Evolutionary conservation across 192 early-diverging fungal species (phyloP).

Genomic region (Gryganskiella cystojenkinii): DNA sequence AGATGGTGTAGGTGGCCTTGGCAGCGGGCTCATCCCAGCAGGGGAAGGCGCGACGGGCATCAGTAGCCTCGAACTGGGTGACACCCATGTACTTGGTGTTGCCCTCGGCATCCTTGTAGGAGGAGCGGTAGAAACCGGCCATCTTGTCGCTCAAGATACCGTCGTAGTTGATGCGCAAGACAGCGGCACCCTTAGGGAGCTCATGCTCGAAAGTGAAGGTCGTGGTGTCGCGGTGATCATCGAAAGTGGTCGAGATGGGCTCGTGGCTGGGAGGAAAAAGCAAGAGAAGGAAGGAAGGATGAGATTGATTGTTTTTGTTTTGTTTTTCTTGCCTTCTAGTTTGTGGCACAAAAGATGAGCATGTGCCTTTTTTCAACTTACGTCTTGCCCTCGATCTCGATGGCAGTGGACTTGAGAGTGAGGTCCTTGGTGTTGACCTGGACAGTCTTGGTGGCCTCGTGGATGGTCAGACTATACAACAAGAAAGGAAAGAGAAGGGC

Average conservation of each 20-base stretch:
- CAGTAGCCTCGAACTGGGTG: slow-evolving; percentile 97
- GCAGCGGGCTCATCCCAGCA: slow-evolving; percentile 97
- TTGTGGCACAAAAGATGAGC: neutral
- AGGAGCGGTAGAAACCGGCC: slow-evolving; percentile 95
- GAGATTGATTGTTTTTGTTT: slow-evolving; percentile 13
- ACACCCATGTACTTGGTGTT: slow-evolving; percentile 77
- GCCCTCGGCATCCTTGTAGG: slow-evolving; percentile 60
- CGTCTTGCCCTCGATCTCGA: slow-evolving; percentile 68
- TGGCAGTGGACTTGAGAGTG: slow-evolving; percentile 70
- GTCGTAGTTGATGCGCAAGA: slow-evolving; percentile 67
- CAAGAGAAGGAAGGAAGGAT: neutral
- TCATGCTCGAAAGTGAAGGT: slow-evolving; percentile 68
- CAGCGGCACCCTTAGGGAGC: slow-evolving; percentile 59
- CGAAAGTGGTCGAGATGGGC: slow-evolving; percentile 52
- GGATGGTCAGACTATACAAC: slow-evolving; percentile 36
- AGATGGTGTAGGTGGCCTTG: slow-evolving; percentile 95
- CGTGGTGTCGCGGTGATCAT: slow-evolving; percentile 60
- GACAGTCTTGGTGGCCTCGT: slow-evolving; percentile 62
- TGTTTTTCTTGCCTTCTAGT: slow-evolving; percentile 52
- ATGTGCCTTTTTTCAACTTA: slow-evolving; percentile 9
- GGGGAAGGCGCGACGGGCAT: slow-evolving; percentile 91
- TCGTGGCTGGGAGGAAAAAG: slow-evolving; percentile 22
- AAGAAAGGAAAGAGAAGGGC: neutral
- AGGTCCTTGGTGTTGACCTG: slow-evolving; percentile 69
- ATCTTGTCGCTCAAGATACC: slow-evolving; percentile 88